Percentiles rank a stretch among this genome's conserved stretches.
phyloP scores from a whole-genome alignment of 1,284 basidiomycete species.

The Ganoderma leucocontextum region DNA sequence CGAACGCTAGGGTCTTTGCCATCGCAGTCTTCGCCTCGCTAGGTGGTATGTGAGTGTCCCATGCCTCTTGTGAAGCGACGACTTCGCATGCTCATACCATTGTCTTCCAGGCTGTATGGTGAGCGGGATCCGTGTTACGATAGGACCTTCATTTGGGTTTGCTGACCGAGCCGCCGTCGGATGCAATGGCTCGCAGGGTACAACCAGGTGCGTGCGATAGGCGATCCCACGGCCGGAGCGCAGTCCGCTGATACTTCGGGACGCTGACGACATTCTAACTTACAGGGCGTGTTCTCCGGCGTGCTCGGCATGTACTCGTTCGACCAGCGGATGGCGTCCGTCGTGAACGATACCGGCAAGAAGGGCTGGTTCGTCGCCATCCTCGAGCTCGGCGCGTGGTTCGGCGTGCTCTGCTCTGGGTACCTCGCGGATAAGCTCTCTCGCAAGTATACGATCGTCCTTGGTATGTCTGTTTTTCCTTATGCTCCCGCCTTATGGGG shows the following conservation, averaged over 20 bases:
- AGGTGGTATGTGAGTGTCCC: conserved; percentile 65
- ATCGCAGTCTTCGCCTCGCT: conserved; percentile 78
- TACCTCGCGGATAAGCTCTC: conserved; percentile 77
- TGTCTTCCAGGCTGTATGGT: conserved; percentile 33
- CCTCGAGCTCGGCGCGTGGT: conserved; percentile 76
- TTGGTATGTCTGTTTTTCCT: conserved; percentile 50
- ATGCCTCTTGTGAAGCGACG: neutral
- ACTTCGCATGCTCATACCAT: conserved; percentile 13
- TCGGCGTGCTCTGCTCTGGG: conserved; percentile 73
- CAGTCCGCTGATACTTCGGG: conserved; percentile 23
- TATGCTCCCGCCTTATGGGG: neutral
- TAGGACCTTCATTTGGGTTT: neutral
- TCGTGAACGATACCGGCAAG: conserved; percentile 55
- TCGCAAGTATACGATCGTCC: conserved; percentile 73
- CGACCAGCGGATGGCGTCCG: conserved; percentile 59
- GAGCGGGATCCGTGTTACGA: conserved; percentile 14
- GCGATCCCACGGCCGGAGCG: conserved; percentile 9
- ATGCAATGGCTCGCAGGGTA: conserved; percentile 52
- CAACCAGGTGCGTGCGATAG: conserved; percentile 57
- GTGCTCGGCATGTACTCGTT: conserved; percentile 71
- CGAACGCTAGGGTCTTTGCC: conserved; percentile 66
- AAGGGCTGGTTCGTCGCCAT: conserved; percentile 79
- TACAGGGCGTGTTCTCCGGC: conserved; percentile 76
- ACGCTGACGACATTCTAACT: conserved; percentile 3
- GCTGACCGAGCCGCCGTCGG: conserved; percentile 6